Evolutionary conservation across 2,329 filamentous ascomycete species (phyloP), one percentile per base, ranked within the genome.

Genomic region (Cordyceps cicadae): DNA sequence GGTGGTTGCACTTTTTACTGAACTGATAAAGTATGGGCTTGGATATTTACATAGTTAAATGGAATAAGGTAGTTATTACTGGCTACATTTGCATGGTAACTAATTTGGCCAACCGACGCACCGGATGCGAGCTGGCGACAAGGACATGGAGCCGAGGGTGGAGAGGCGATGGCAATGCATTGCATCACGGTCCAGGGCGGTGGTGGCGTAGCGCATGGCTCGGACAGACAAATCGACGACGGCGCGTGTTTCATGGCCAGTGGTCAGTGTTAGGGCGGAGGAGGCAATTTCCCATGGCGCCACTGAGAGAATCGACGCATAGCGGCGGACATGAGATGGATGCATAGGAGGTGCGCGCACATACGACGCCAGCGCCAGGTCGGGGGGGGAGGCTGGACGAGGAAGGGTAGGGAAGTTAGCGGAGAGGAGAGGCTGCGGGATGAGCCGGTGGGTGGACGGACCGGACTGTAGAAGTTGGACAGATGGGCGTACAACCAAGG

Each of bases 211-310:
- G 50, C 34, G n/a, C n/a, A 52, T 37, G 50, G 50, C 57, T 21
- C 32, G 53, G 57, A 59, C 57, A 59, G 57, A 54, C 57, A 19
- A 37, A 29, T 46, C 24, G 19, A 24, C 19, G 54, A 50, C 54
- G 21, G 54, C 34, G 48, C 32, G 45, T 24, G 29, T 37, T 49
- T 46, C 39, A 29, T 34, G 51, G 43, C 39, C 41, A 54, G 43
- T 34, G 32, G 32, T 12, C 32, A 34, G 32, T 34, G 32, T 5
- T 34, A 2, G 11, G 32, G 32, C 34, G n/a, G 32, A 29, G 21
- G 7, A 54, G 58, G 29, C 58, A 60, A 60, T 60, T 60, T 60
- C 58, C 58, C 50, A 21, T 54, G 50, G 58, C 50, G 58, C 58
- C 58, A 60, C 58, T 21, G 21, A 5, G 17, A 34, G 56, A 41